phyloP scores from a whole-genome alignment of 2,329 filamentous ascomycete genomes.

The Hypoxylon sp. region DNA sequence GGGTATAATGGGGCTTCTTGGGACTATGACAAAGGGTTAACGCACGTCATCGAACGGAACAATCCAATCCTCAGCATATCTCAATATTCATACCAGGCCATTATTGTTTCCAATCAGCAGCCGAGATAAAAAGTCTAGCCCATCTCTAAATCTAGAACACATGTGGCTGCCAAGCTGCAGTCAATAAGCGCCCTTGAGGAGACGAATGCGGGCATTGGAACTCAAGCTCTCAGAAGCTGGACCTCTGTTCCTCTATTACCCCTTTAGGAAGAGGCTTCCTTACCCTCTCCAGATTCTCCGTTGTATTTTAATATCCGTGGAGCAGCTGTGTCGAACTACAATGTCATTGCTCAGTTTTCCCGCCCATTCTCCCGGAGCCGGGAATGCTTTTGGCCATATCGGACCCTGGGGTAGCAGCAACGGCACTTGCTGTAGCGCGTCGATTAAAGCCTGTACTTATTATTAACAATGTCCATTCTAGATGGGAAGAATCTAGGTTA shows the following conservation, averaged over 20 bases:
- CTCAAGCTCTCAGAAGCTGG: conserved; percentile 23
- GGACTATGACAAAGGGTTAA: neutral
- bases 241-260: conserved; percentile 30
- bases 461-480: neutral
- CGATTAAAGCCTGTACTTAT: conserved; percentile 27
- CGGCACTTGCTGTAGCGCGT: conserved; percentile 37
- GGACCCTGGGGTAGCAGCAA: conserved; percentile 18
- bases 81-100: neutral
- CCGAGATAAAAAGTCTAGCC: conserved; percentile 16
- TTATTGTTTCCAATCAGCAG: neutral
- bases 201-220: conserved; percentile 26
- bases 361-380: conserved; percentile 44
- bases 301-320: conserved; percentile 45
- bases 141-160: conserved; percentile 1
- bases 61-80: neutral
- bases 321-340: conserved; percentile 11
- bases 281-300: conserved; percentile 24
- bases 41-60: neutral
- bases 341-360: conserved; percentile 36
- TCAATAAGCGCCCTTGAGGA: conserved; percentile 20
- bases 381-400: conserved; percentile 27
- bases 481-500: neutral
- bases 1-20: neutral
- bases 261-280: conserved; percentile 26
- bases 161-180: conserved; percentile 29